Evolutionary conservation across 2,329 filamentous ascomycete genomes (phyloP).

Genomic region (Dendrostoma leiphaemia): DNA sequence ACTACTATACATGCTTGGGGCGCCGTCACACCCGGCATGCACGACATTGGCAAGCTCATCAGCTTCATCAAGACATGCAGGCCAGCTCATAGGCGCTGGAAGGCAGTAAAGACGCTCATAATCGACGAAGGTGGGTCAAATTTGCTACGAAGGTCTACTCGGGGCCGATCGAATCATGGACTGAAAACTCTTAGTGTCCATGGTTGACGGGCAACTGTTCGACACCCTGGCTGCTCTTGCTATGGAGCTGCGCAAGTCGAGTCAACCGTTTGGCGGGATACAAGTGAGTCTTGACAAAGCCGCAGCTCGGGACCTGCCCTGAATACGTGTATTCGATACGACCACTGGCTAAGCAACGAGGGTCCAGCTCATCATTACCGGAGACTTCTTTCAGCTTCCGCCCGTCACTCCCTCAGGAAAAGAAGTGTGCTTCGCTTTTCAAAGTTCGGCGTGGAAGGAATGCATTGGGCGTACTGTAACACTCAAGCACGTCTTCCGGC

Average conservation of each 20-base stretch:
- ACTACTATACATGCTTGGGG: slow-evolving; percentile 73
- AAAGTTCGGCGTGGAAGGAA: slow-evolving; percentile 69
- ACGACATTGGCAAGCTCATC: slow-evolving; percentile 64
- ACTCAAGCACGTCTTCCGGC: slow-evolving; percentile 72
- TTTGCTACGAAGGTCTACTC: not conserved
- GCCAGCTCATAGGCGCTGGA: slow-evolving; percentile 68
- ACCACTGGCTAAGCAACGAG: not conserved
- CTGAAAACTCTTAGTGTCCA: slow-evolving; percentile 62
- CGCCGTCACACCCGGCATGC: slow-evolving; percentile 72
- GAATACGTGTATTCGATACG: too few relatives aligned
- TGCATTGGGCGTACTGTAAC: slow-evolving; percentile 73
- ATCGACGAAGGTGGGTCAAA: slow-evolving; percentile 55
- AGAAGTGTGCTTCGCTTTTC: slow-evolving; percentile 67
- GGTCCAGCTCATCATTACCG: slow-evolving; percentile 64
- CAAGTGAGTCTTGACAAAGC: slow-evolving; percentile 27
- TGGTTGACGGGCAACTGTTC: slow-evolving; percentile 76
- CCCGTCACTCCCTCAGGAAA: slow-evolving; percentile 63
- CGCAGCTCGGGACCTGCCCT: too few relatives aligned
- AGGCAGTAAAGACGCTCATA: slow-evolving; percentile 68
- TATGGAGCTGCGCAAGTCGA: slow-evolving; percentile 59
- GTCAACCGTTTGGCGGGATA: slow-evolving; percentile 71
- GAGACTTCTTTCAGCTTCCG: slow-evolving; percentile 77
- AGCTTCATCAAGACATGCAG: slow-evolving; percentile 70
- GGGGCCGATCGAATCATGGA: not conserved
- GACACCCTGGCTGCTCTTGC: slow-evolving; percentile 73